A percentile compares a stretch with the other conserved stretches of the same genome.
Evolutionary conservation across 2,329 filamentous ascomycete genomes (phyloP).

Genomic region (Aaosphaeria arxii): DNA sequence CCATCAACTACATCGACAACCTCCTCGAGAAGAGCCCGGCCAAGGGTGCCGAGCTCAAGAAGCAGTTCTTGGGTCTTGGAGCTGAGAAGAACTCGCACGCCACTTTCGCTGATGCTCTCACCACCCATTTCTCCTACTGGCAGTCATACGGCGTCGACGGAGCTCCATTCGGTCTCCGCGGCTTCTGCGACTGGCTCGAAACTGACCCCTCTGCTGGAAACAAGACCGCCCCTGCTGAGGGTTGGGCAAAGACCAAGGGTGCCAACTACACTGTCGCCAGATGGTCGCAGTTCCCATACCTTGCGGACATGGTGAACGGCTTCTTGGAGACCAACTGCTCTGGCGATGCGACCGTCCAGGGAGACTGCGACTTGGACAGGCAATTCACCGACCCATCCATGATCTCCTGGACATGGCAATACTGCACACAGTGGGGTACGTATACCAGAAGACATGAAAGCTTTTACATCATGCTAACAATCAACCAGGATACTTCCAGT

Average conservation of each 20-base stretch:
- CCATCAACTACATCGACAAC: constrained; percentile 48
- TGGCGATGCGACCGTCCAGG: constrained; percentile 18
- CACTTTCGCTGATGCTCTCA: constrained; percentile 46
- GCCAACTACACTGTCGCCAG: constrained; percentile 40
- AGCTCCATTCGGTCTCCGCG: constrained; percentile 27
- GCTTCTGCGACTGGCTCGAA: constrained; percentile 49
- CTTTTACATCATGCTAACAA: neutral
- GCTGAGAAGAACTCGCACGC: constrained; percentile 46
- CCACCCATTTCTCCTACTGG: constrained; percentile 41
- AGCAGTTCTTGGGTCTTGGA: constrained; percentile 47
- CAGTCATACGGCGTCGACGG: constrained; percentile 45
- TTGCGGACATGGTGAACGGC: constrained; percentile 37
- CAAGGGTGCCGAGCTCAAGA: constrained; percentile 43
- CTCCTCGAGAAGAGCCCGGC: constrained; percentile 35
- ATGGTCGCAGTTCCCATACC: constrained; percentile 42
- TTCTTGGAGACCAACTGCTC: constrained; percentile 43
- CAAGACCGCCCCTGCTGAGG: constrained; percentile 35
- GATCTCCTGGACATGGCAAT: constrained; percentile 52
- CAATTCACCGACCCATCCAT: constrained; percentile 31
- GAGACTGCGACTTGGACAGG: constrained; percentile 39
- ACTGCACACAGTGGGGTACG: constrained; percentile 51
- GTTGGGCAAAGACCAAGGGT: constrained; percentile 42
- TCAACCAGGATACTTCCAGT: constrained; percentile 44
- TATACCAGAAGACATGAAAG: neutral
- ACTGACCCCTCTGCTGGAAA: constrained; percentile 37